phyloP scores from a whole-genome alignment of 768 basidiomycete species.

The Austroboletus eburneus region DNA sequence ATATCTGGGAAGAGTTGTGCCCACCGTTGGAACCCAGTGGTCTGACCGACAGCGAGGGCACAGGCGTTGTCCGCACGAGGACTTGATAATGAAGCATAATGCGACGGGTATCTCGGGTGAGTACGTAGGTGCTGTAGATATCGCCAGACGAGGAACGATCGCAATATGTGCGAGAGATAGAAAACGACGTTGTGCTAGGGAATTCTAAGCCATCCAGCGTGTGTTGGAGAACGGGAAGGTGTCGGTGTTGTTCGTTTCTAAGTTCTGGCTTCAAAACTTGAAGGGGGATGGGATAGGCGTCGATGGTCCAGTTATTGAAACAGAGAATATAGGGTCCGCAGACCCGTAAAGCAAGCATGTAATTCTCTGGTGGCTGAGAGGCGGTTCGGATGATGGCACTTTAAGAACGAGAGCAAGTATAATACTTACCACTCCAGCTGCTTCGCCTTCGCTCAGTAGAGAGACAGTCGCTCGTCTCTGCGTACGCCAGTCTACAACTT shows the following conservation, averaged over 20 bases:
- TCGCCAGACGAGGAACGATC: conserved; percentile 32
- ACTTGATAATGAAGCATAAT: conserved; percentile 45
- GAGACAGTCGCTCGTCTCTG: conserved; percentile 14
- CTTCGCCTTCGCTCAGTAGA: conserved; percentile 19
- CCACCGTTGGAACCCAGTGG: neutral
- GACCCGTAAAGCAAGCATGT: conserved; percentile 38
- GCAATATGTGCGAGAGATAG: conserved; percentile 37
- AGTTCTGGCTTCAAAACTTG: conserved; percentile 2
- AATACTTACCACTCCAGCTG: conserved; percentile 29
- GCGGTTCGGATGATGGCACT: neutral
- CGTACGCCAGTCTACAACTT: conserved; percentile 36
- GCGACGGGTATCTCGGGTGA: conserved; percentile 34
- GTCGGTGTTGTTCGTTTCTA: neutral
- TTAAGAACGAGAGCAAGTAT: neutral
- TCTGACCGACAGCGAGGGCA: conserved; percentile 35
- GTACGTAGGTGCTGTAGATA: conserved; percentile 31
- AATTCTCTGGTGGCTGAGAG: conserved; percentile 25
- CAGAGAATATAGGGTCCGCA: conserved; percentile 48
- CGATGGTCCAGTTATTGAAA: conserved; percentile 46
- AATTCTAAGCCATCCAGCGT: conserved; percentile 23
- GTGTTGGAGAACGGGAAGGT: conserved; percentile 16
- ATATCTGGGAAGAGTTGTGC: neutral
- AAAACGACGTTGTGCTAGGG: too few relatives aligned
- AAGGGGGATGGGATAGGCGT: conserved; percentile 31
- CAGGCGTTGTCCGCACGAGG: conserved; percentile 19